Conservation (phyloP, 139 green algal species). For the Chlorella sp. region DNA sequence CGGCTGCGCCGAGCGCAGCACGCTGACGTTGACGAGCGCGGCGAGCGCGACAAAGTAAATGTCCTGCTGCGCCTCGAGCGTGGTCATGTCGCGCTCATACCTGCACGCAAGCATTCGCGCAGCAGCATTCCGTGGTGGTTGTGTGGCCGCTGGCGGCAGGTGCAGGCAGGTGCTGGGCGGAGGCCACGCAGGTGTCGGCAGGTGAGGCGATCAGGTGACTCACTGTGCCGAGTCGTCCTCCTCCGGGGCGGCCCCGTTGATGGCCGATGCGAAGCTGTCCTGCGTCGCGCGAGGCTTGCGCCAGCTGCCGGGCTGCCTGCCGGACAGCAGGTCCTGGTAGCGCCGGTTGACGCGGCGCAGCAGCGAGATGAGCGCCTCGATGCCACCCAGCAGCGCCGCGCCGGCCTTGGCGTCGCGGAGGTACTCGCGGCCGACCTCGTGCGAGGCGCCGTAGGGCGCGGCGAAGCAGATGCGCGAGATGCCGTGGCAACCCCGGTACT, state of each 20-base stretch:
- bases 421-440: constrained; percentile 6
- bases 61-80: constrained; percentile 39
- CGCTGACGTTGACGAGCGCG: constrained; percentile 61
- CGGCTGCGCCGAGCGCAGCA: constrained; percentile 45
- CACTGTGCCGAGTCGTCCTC: not conserved
- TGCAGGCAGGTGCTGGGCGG: not conserved
- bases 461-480: constrained; percentile 48
- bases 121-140: no score
- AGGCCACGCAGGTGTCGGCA: not conserved
- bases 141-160: no score
- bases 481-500: constrained; percentile 53
- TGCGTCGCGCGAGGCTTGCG: no score
- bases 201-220: no score
- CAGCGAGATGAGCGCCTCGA: constrained; percentile 50
- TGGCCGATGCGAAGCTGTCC: no score
- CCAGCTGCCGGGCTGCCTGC: no score
- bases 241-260: no score
- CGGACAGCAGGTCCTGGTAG: constrained; percentile 10
- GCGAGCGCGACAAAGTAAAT: constrained; percentile 41
- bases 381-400: constrained; percentile 33
- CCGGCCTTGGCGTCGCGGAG: constrained; percentile 45
- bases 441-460: constrained; percentile 32
- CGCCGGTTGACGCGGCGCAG: constrained; percentile 31
- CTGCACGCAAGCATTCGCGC: not conserved
- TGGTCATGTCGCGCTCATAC: constrained; percentile 23